Conservation (phyloP, 2,329 filamentous ascomycete genomes). For the Lachnellula hyalina region DNA sequence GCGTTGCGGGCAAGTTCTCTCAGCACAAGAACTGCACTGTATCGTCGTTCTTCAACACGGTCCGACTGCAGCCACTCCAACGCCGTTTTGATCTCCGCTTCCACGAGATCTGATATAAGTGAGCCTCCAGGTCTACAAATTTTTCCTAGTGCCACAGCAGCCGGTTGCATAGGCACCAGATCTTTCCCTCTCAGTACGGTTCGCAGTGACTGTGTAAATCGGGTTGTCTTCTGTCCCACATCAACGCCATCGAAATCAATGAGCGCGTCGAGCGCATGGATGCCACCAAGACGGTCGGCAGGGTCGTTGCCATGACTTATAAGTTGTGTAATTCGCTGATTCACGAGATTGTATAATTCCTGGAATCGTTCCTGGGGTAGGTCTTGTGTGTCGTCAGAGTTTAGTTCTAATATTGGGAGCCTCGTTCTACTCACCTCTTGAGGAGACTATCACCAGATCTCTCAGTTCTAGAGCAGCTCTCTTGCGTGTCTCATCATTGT, state of each 20-base stretch:
- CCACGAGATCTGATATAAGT: slow-evolving; percentile 89
- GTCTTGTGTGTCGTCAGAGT: slow-evolving; percentile 45
- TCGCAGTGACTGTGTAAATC: slow-evolving; percentile 87
- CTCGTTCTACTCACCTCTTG: slow-evolving; percentile 26
- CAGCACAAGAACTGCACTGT: slow-evolving; percentile 86
- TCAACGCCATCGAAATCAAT: slow-evolving; percentile 97
- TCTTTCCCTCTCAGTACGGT: slow-evolving; percentile 87
- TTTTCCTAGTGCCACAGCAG: slow-evolving; percentile 82
- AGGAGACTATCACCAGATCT: slow-evolving; percentile 30
- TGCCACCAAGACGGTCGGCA: slow-evolving; percentile 82
- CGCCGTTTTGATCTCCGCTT: slow-evolving; percentile 93
- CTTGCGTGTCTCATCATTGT: slow-evolving; percentile 30
- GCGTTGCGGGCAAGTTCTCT: slow-evolving; percentile 89
- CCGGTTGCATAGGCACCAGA: slow-evolving; percentile 81
- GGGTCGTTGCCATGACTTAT: slow-evolving; percentile 83
- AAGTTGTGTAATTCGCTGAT: slow-evolving; percentile 61
- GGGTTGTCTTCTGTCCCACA: slow-evolving; percentile 84
- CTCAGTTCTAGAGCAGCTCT: slow-evolving; percentile 30
- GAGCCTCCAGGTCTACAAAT: slow-evolving; percentile 90
- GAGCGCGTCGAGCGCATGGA: slow-evolving; percentile 85
- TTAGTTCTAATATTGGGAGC: background rate
- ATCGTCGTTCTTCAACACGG: slow-evolving; percentile 84
- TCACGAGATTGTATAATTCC: slow-evolving; percentile 62
- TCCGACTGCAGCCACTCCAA: slow-evolving; percentile 97
- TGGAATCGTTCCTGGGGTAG: slow-evolving; percentile 74